Evolutionary conservation across 2,329 filamentous ascomycete species (phyloP), one percentile per base, ranked within the genome.

Genomic region (Tolypocladium inflatum): DNA sequence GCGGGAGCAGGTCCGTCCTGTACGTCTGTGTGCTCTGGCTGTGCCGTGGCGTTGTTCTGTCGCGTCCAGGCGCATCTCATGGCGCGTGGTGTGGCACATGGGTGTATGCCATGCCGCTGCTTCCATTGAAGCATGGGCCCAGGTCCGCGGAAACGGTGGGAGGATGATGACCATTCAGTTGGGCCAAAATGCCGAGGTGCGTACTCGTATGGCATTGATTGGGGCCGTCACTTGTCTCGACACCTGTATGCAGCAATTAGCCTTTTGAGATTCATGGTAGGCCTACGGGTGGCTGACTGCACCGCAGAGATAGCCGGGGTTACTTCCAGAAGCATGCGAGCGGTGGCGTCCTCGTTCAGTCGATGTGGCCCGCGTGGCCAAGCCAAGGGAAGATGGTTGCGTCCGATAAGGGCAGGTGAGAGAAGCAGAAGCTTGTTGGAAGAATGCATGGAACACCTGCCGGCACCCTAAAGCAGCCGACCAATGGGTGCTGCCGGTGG

Each of bases 321-420:
- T 54, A 33, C 53, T 54, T 54, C 21, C 38, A 21, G 53, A 42
- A 33, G 15, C 37, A 41, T 30, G 37, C 37, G 23, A 41, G 19
- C 10, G n/a, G 53, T 42, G 53, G 53, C 53, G 53, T 33, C 21
- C 17, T n/a, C 7, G 8, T 51, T 51, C 17, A n/a, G 48, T 51
- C 17, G 33, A 35, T 30, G 33, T 37, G 41, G 42, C 54, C 41
- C 30, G 54, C 39, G 19, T 26, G 23, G 23, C 13, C 17, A 35
- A 17, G 10, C 26, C 17, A 11, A 13, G 26, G 30, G 45, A 33
- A 51, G 17, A n/a, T 33, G 45, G 56, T 37, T 42, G 41, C 52
- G 38, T 17, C 59, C 57, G 7, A 52, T 42, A 45, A 21, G 37
- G 59, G 59, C 54, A 59, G 59, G 59, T 59, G 54, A 39, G 48